A percentile compares a stretch with the other conserved stretches of the same genome.
Conservation (phyloP, 192 early-diverging fungal species). For the Gorgonomyces haynaldii region DNA sequence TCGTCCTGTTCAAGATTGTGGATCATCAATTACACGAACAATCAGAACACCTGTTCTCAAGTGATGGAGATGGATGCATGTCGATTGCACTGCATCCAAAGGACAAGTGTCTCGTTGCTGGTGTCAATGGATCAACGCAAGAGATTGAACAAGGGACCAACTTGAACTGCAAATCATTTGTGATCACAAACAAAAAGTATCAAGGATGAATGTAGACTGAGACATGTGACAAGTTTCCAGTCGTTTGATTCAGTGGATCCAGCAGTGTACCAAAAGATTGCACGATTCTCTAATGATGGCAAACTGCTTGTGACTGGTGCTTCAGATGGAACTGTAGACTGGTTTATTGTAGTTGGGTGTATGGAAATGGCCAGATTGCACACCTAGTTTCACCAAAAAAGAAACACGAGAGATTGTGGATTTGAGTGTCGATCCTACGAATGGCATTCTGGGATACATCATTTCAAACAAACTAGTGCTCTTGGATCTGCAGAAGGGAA, state of each 20-base stretch:
- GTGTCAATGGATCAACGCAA: constrained; percentile 56
- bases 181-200: constrained; percentile 42
- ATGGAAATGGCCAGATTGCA: constrained; percentile 52
- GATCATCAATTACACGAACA: background rate
- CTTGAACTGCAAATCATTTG: constrained; percentile 67
- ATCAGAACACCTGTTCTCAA: constrained; percentile 22
- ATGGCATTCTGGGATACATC: constrained; percentile 34
- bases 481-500: constrained; percentile 20
- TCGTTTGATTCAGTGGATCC: constrained; percentile 34
- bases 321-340: constrained; percentile 54
- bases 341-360: constrained; percentile 25
- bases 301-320: constrained; percentile 50
- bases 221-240: constrained; percentile 19
- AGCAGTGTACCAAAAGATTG: constrained; percentile 35
- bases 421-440: constrained; percentile 46
- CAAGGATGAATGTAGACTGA: constrained; percentile 18
- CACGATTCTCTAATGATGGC: constrained; percentile 57
- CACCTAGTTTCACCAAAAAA: constrained; percentile 34
- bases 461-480: constrained; percentile 29
- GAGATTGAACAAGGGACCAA: constrained; percentile 60
- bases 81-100: constrained; percentile 67
- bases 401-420: constrained; percentile 55
- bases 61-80: constrained; percentile 76
- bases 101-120: constrained; percentile 49
- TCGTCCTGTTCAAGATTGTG: constrained; percentile 43